Base-by-base conservation (phyloP, 73 alveolate genomes). In the Diophrys appendiculata region DNA sequence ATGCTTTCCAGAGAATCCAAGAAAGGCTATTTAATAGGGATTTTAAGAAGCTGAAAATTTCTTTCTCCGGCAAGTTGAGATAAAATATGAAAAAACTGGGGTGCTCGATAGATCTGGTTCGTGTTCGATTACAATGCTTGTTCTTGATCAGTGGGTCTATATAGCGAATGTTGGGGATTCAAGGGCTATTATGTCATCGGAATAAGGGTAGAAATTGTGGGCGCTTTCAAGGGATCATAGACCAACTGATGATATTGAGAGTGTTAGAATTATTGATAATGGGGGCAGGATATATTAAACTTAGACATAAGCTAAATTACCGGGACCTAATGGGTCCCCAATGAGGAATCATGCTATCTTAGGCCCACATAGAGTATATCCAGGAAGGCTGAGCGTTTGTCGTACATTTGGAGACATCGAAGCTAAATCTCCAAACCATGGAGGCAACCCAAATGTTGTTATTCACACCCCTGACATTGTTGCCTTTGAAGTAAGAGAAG, bases 361-460 rank as follows among this genome's bases (percentile, higher is more conserved):
- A 3, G 99, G 99, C 8, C 99, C 99, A 34, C 91, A 81, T 29
- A 83, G 99, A 55, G 97, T 94, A 43, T 77, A 86, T 0, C 99
- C 99, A 0, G 99, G 99, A 14, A 87, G 98, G 73, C 88, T 97
- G 23, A 90, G 97, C 29, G 99, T 97, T 14, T 90, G 98, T 54
- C 82, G 99, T 68, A 94, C 99, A 53, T 86, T 97, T 71, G 99
- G 99, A 13, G 99, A 97, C 84, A 88, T 89, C 0, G 99, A 97
- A 64, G 99, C 99, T 11, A 97, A 97, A 83, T 52, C 85, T 1
- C 91, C 81, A 29, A 77, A 88, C 67, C 89, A 69, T 87, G 99
- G 99, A n/a, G 99, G 99, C 52, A 97, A 92, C 73, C 98, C 99
- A 5, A 95, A 97, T 64, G 99, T 97, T 0, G 93, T 97, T 0